Percentiles rank a stretch among this genome's conserved stretches.
phyloP scores from a whole-genome alignment of 2,329 filamentous ascomycete genomes.

The Xylariaceae sp. region DNA sequence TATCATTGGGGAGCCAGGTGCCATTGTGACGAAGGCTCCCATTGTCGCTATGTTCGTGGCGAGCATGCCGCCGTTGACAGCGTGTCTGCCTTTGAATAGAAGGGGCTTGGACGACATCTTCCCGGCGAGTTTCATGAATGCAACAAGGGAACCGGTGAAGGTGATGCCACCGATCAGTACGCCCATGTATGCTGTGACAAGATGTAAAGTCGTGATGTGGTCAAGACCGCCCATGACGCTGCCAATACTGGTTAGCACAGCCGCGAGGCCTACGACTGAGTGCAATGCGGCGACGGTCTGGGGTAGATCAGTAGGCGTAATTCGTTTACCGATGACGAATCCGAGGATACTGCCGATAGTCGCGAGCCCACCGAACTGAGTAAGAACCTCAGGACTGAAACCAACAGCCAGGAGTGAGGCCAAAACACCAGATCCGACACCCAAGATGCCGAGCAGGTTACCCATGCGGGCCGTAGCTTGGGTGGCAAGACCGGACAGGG shows the following conservation, averaged over 20 bases:
- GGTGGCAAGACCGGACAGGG: slow-evolving; percentile 75
- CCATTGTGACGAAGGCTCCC: slow-evolving; percentile 78
- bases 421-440: slow-evolving; percentile 77
- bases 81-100: slow-evolving; percentile 67
- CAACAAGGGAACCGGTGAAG: slow-evolving; percentile 86
- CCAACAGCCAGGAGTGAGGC: slow-evolving; percentile 79
- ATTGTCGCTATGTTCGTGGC: slow-evolving; percentile 77
- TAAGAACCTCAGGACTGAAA: slow-evolving; percentile 72
- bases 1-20: slow-evolving; percentile 72
- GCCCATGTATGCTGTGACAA: slow-evolving; percentile 81
- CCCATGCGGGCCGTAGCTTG: slow-evolving; percentile 80
- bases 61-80: slow-evolving; percentile 70
- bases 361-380: slow-evolving; percentile 76
- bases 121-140: slow-evolving; percentile 81
- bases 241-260: slow-evolving; percentile 82
- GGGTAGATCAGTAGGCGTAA: slow-evolving; percentile 82
- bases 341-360: slow-evolving; percentile 64
- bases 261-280: slow-evolving; percentile 84
- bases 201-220: slow-evolving; percentile 71
- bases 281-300: slow-evolving; percentile 87
- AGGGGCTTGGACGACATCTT: slow-evolving; percentile 76
- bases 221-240: slow-evolving; percentile 73
- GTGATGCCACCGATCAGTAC: slow-evolving; percentile 85
- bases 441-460: slow-evolving; percentile 81
- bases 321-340: slow-evolving; percentile 75